Evolutionary conservation across 2,329 filamentous ascomycete genomes (phyloP), one percentile per base, ranked within the genome.

Genomic region (Xylariaceae sp.): DNA sequence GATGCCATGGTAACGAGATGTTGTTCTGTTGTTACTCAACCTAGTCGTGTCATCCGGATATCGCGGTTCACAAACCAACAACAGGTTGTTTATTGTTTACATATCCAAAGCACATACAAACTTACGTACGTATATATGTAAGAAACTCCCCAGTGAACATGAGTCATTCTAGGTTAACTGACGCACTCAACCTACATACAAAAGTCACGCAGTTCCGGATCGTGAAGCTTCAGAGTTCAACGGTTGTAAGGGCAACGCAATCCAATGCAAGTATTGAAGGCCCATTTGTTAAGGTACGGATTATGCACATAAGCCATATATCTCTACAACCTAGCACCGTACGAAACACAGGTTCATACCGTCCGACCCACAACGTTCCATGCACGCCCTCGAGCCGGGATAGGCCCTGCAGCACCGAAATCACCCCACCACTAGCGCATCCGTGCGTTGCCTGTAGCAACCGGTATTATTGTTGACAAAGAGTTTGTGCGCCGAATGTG

Each of bases 241-340:
- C 54, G 61, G 64, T 69, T 66, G 62, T 60, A 59, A 65, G 62
- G 60, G 63, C 60, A 50, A 64, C 62, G 23, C 37, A 5, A 44
- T 23, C 3, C 5, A 4, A 41, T 9, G 11, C 37, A 9, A 8
- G 8, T 41, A 41, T 8, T 13, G 37, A 41, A 23, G 11, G 30
- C 47, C 15, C 7, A 50, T 23, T 30, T 30, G 23, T 30, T 5
- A 30, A 30, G 23, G 23, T 4, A n/a, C n/a, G n/a, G n/a, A n/a
- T n/a, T n/a, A 30, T 30, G 23, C 23, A 30, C 23, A 4, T 30
- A 30, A 1, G 5, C 23, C 23, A 5, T 30, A 30, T 5, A 30
- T 5, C 23, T 30, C 23, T 30, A 30, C 23, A 30, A 5, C 5
- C 23, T 5, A 30, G 23, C 23, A 30, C 23, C 23, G 23, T 30